Evolutionary conservation across 2,329 filamentous ascomycete species (phyloP), one percentile per base, ranked within the genome.

Genomic region (Sporothrix schenckii): DNA sequence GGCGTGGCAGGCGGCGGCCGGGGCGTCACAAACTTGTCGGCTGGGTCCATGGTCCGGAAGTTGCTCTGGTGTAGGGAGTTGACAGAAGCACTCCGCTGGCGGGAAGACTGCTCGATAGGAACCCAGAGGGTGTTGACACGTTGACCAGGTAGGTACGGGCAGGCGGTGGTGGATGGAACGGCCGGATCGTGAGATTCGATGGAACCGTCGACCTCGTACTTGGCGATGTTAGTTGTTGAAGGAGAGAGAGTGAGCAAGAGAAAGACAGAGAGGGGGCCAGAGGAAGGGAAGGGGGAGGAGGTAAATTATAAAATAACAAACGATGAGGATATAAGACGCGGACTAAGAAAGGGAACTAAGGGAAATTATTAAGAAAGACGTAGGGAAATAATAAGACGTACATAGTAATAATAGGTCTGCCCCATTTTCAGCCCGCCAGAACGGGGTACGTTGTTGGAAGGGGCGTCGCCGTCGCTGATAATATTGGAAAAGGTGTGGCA

Each of bases 401-500:
- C 93, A 81, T 95, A 97, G 84, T 97, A 98, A 86, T 94, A 97
- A 80, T 97, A 97, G 19, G 91, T 95, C 72, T 91, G 89, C 58
- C 94, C 94, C 92, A 97, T 97, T 80, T 91, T 95, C 74, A 97
- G 85, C 68, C 91, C 94, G 71, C 93, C 93, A 75, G 87, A 87
- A 75, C 92, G 87, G 75, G 87, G 88, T 47, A 83, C 81, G 79
- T 80, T 67, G 81, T 84, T 54, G 50, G 41, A 27, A 21, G 47
- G 24, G 75, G 89, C 78, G 72, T 90, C 85, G 70, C 93, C 92
- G 80, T 96, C 92, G 76, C 90, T 93, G 75, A 92, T 89, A 77
- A 96, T 95, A 79, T 95, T 89, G 73, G 90, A 88, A 80, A 97
- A 97, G 50, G 88, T 88, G 82, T 95, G 92, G 79, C 93, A 97